Evolutionary conservation across 208 protist species (phyloP).

Genomic region (Acanthamoeba polyphaga): DNA sequence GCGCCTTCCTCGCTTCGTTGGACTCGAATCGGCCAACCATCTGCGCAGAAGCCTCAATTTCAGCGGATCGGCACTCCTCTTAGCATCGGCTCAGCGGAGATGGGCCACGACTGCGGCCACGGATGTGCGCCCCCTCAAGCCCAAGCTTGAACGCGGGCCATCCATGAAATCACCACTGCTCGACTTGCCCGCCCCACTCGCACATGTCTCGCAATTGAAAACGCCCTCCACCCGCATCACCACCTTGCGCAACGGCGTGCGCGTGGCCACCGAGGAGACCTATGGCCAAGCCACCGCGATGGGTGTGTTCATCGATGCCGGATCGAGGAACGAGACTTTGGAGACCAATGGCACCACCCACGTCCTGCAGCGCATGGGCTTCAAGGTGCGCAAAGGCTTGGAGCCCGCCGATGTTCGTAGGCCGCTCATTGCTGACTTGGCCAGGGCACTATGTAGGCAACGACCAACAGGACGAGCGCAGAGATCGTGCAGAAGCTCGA

Average conservation of each 20-base stretch:
- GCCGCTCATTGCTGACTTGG: neutral
- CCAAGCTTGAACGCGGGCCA: neutral
- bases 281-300: conserved; percentile 63
- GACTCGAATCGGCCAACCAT: neutral
- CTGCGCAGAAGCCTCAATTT: conserved; percentile 32
- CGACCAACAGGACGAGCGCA: neutral
- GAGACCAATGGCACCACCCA: conserved; percentile 62
- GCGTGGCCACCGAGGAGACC: conserved; percentile 64
- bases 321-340: conserved; percentile 56
- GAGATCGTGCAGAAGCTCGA: conserved; percentile 68
- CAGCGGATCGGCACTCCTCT: conserved; percentile 11
- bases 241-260: conserved; percentile 50
- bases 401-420: neutral
- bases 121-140: neutral
- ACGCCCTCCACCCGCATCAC: conserved; percentile 37
- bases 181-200: neutral
- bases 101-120: neutral
- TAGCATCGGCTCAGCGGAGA: neutral
- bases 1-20: neutral
- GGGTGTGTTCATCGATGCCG: conserved; percentile 62
- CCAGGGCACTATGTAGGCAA: neutral
- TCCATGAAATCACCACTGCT: conserved; percentile 22
- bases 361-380: conserved; percentile 50
- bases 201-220: neutral
- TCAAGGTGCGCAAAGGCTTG: conserved; percentile 40